A percentile compares a stretch with the other conserved stretches of the same genome.
These are phyloP conservation scores for Cyclotella sp. DNA, from an alignment of 108 stramenopile species.

Conservation along the genomic window DNA sequence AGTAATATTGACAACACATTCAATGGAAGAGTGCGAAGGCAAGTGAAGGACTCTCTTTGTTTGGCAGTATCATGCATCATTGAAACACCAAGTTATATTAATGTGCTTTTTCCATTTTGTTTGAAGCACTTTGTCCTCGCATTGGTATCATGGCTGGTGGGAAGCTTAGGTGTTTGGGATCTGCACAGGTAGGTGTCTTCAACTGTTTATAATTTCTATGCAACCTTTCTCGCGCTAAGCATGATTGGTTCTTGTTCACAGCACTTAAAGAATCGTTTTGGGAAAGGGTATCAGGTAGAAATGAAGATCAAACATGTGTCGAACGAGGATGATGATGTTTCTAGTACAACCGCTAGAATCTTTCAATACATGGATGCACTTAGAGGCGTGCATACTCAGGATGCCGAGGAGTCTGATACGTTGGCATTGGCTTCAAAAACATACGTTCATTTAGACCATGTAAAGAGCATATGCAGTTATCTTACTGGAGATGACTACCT, in stretches of 20 bases:
- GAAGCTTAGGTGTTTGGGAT: conserved; percentile 87
- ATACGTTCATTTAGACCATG: conserved; percentile 62
- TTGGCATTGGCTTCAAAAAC: conserved; percentile 38
- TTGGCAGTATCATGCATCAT: background rate
- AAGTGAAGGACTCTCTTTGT: background rate
- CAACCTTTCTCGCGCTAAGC: background rate
- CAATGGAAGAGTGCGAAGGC: conserved; percentile 96
- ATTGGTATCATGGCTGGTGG: conserved; percentile 98
- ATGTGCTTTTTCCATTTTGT: background rate
- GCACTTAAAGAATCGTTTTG: conserved; percentile 86
- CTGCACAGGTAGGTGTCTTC: conserved; percentile 53
- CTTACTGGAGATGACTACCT: conserved; percentile 65
- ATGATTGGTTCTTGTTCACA: conserved; percentile 27
- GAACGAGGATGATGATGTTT: conserved; percentile 54
- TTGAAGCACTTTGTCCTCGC: conserved; percentile 87
- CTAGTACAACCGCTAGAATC: conserved; percentile 13
- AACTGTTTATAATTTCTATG: background rate
- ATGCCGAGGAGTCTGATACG: conserved; percentile 18
- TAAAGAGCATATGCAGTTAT: conserved; percentile 27
- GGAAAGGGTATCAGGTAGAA: conserved; percentile 85
- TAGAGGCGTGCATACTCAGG: conserved; percentile 8
- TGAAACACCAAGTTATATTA: background rate
- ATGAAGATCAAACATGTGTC: conserved; percentile 64
- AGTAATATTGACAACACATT: conserved; percentile 88
- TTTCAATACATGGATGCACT: conserved; percentile 17